Conservation (phyloP, 1,284 basidiomycete genomes). For the Ganoderma multipileum region DNA sequence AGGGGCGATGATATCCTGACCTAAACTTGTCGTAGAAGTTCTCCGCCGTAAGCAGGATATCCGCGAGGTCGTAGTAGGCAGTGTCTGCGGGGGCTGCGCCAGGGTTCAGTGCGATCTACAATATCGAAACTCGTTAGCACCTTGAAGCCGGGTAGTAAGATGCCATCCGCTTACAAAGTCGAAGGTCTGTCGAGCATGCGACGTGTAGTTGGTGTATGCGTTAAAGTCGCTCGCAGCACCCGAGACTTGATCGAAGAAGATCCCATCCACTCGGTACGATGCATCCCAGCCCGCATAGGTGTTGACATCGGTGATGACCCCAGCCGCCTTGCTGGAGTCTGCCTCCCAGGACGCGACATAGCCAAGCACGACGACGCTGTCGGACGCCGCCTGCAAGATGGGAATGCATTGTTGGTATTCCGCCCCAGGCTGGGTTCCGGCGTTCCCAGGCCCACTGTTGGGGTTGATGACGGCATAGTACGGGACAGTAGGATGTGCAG, state of each 20-base stretch:
- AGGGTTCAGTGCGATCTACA: constrained; percentile 35
- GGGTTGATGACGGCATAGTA: constrained; percentile 46
- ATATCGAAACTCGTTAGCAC: background rate
- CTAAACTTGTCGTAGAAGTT: constrained; percentile 34
- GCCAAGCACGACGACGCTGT: constrained; percentile 44
- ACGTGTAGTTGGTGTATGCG: constrained; percentile 29
- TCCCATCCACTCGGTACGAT: constrained; percentile 41
- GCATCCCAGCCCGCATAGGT: constrained; percentile 43
- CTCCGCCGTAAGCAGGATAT: constrained; percentile 36
- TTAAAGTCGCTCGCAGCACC: constrained; percentile 22
- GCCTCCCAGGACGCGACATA: constrained; percentile 43
- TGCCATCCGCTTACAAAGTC: constrained; percentile 21
- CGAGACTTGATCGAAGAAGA: constrained; percentile 47
- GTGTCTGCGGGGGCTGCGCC: constrained; percentile 25
- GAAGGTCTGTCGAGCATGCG: constrained; percentile 21
- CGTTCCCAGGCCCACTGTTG: constrained; percentile 42
- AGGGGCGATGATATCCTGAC: constrained; percentile 13
- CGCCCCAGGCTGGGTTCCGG: constrained; percentile 37
- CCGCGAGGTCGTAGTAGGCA: constrained; percentile 34
- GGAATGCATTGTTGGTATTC: constrained; percentile 44
- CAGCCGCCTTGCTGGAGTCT: constrained; percentile 18
- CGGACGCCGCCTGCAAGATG: constrained; percentile 23
- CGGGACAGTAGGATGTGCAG: constrained; percentile 37
- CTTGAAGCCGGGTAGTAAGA: background rate
- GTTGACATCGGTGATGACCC: constrained; percentile 40